Conservation (phyloP, 1,139 yeast species). For the Sugiyamaella japonica region DNA sequence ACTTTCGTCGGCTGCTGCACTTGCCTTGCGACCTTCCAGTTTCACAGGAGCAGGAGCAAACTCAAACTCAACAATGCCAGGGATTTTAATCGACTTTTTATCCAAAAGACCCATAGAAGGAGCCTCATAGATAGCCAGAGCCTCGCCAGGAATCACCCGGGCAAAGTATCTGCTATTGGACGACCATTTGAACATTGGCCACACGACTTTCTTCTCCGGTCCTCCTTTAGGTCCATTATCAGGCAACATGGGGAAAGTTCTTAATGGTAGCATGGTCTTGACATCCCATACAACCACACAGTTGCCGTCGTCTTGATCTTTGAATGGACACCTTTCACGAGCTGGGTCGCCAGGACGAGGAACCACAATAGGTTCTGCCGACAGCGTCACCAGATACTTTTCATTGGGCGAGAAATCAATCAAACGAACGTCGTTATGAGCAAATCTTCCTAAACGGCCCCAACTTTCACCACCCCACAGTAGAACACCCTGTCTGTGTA, state of each 20-base stretch:
- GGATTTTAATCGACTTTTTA: constrained; percentile 80
- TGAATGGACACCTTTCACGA: constrained; percentile 73
- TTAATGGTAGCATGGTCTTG: constrained; percentile 74
- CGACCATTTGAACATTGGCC: constrained; percentile 99
- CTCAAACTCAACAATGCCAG: constrained; percentile 87
- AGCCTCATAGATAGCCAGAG: constrained; percentile 74
- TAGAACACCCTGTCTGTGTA: constrained; percentile 94
- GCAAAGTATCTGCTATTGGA: constrained; percentile 92
- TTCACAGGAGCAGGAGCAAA: constrained; percentile 90
- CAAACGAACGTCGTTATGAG: constrained; percentile 87
- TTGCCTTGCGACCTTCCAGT: constrained; percentile 49
- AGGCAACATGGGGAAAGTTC: constrained; percentile 90
- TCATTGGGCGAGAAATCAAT: constrained; percentile 93
- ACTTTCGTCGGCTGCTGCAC: constrained; percentile 35
- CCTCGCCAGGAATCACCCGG: constrained; percentile 89
- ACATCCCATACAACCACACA: constrained; percentile 94
- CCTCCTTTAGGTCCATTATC: constrained; percentile 21
- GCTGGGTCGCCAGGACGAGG: constrained; percentile 68
- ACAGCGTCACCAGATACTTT: constrained; percentile 84
- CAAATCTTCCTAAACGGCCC: constrained; percentile 66
- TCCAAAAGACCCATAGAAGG: constrained; percentile 77
- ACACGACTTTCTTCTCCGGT: constrained; percentile 58
- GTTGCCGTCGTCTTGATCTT: constrained; percentile 88
- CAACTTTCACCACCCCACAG: constrained; percentile 93
- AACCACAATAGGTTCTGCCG: constrained; percentile 75